Conservation (phyloP, 108 stramenopile genomes). For the Cyclostephanos invisitatus region DNA sequence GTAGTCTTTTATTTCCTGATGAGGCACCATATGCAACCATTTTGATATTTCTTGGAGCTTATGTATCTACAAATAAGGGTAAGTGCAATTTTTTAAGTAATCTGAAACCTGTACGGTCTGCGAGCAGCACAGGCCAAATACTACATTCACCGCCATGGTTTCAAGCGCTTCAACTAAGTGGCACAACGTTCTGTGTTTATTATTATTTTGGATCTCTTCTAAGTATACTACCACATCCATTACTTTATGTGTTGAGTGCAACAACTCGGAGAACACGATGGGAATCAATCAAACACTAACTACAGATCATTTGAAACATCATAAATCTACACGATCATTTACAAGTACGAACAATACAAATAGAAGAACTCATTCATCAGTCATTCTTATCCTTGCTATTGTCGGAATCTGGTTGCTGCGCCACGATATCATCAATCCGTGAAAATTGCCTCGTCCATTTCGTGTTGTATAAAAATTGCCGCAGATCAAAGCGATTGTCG, state of each 20-base stretch:
- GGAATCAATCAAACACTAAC: not conserved
- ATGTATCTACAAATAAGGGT: too few relatives aligned
- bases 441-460: constrained; percentile 91
- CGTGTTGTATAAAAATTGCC: constrained; percentile 94
- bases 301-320: not conserved
- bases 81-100: too few relatives aligned
- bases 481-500: constrained; percentile 98
- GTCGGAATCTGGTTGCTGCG: constrained; percentile 28
- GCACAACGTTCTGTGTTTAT: too few relatives aligned
- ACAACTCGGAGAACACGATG: too few relatives aligned
- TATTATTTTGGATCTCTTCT: too few relatives aligned
- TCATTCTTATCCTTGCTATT: constrained; percentile 50
- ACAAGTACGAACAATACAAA: not conserved
- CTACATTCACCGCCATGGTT: too few relatives aligned
- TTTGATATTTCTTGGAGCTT: not conserved
- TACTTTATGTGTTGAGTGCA: too few relatives aligned
- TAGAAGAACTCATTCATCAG: not conserved
- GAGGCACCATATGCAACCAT: not conserved
- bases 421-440: constrained; percentile 68
- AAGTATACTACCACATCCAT: too few relatives aligned
- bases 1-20: too few relatives aligned
- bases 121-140: too few relatives aligned
- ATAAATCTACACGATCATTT: not conserved
- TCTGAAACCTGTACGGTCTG: too few relatives aligned
- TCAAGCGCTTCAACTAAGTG: too few relatives aligned